Conservation (phyloP, 2,329 filamentous ascomycete species). For the Aureobasidium sp. region DNA sequence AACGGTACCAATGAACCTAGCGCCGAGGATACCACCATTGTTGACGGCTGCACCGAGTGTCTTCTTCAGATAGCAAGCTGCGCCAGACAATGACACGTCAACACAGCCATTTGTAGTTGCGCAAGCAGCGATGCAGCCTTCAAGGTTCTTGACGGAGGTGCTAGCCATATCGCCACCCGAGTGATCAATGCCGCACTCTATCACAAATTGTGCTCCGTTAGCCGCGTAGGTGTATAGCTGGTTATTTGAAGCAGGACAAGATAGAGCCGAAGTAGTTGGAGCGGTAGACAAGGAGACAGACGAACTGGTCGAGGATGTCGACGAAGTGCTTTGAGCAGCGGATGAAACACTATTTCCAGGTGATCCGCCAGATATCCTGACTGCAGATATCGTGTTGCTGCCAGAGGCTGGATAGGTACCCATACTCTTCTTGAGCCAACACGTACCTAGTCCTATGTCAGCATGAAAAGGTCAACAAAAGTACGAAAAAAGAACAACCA, state of each 20-base stretch:
- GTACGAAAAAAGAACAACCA: not conserved
- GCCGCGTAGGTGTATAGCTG: conserved; percentile 18
- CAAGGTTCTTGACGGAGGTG: conserved; percentile 18
- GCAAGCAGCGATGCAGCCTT: conserved; percentile 23
- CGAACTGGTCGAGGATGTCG: not conserved
- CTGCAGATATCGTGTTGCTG: conserved; percentile 16
- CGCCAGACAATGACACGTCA: conserved; percentile 22
- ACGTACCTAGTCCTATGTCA: conserved; percentile 18
- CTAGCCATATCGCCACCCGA: conserved; percentile 23
- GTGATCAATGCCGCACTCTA: conserved; percentile 28
- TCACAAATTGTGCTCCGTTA: conserved; percentile 22
- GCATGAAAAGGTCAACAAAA: not conserved
- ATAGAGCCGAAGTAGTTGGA: conserved; percentile 16
- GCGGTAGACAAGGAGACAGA: conserved; percentile 16
- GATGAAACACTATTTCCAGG: not conserved
- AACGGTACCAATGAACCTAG: conserved; percentile 20
- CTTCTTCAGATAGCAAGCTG: conserved; percentile 20
- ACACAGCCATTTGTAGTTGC: conserved; percentile 20
- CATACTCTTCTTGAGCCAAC: conserved; percentile 20
- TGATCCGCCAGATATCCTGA: conserved; percentile 7
- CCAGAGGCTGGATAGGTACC: conserved; percentile 11
- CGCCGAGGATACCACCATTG: conserved; percentile 23
- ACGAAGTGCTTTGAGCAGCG: not conserved
- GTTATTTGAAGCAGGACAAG: conserved; percentile 21
- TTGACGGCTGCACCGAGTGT: conserved; percentile 19